A percentile compares a stretch with the other conserved stretches of the same genome.
phyloP scores from a whole-genome alignment of 2,329 filamentous ascomycete genomes.

The Trichoderma afroharzianum region DNA sequence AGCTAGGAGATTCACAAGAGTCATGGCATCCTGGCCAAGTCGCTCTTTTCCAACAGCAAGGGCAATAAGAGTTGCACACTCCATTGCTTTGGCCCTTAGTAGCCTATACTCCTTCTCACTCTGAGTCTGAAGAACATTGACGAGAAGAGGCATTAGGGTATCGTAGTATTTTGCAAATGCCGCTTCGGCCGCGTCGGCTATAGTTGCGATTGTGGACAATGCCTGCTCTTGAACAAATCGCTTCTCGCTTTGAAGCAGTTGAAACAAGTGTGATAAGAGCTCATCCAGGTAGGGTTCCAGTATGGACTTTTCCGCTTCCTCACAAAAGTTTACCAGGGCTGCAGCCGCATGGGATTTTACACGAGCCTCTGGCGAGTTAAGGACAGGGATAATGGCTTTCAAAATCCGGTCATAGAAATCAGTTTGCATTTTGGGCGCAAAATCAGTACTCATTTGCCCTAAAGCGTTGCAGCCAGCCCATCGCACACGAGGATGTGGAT shows the following conservation, averaged over 20 bases:
- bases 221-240: constrained; percentile 97
- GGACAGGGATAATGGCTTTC: constrained; percentile 85
- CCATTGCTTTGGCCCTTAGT: constrained; percentile 95
- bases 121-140: constrained; percentile 83
- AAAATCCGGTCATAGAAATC: constrained; percentile 88
- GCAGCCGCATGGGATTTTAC: constrained; percentile 97
- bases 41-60: constrained; percentile 91
- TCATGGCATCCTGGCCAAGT: constrained; percentile 82
- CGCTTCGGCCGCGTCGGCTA: constrained; percentile 95
- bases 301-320: constrained; percentile 89
- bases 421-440: constrained; percentile 95
- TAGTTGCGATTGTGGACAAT: constrained; percentile 94
- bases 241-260: constrained; percentile 85
- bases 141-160: constrained; percentile 89
- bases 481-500: constrained; percentile 87
- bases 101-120: constrained; percentile 91
- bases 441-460: constrained; percentile 99
- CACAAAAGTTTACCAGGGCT: constrained; percentile 98
- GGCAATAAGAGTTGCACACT: constrained; percentile 94
- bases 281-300: constrained; percentile 92
- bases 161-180: constrained; percentile 96
- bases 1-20: constrained; percentile 81
- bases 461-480: constrained; percentile 98
- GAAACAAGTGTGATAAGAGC: constrained; percentile 78
- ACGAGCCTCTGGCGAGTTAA: constrained; percentile 83